These are phyloP conservation scores for Capronia americana DNA, from an alignment of 2,329 filamentous ascomycete species.

Conservation along the genomic window DNA sequence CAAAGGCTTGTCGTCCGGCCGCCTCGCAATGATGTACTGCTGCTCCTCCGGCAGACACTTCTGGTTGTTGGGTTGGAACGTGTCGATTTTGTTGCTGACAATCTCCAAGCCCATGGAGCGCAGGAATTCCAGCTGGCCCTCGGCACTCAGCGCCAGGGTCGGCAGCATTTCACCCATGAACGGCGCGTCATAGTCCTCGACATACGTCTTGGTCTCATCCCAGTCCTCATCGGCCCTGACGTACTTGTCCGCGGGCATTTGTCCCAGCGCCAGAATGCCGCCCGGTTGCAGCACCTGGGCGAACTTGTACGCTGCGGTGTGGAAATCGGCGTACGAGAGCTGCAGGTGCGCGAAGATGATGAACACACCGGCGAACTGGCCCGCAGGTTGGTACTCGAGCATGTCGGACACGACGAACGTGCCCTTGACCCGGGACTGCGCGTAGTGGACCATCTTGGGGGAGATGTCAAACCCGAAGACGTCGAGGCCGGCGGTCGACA, in stretches of 20 bases:
- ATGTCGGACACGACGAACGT: constrained; percentile 40
- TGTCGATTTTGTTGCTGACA: constrained; percentile 37
- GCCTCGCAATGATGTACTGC: constrained; percentile 32
- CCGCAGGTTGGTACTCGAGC: constrained; percentile 39
- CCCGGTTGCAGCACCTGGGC: constrained; percentile 39
- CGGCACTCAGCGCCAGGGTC: constrained; percentile 38
- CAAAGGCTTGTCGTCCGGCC: constrained; percentile 19
- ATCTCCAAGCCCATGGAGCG: constrained; percentile 40
- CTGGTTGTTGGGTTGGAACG: constrained; percentile 37
- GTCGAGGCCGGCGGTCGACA: constrained; percentile 41
- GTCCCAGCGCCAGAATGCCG: constrained; percentile 42
- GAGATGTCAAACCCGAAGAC: constrained; percentile 44
- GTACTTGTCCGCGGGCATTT: constrained; percentile 41
- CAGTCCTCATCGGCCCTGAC: constrained; percentile 36
- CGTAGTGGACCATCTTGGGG: constrained; percentile 43
- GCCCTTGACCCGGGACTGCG: constrained; percentile 34
- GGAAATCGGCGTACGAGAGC: constrained; percentile 41
- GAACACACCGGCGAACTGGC: constrained; percentile 41
- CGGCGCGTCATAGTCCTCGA: constrained; percentile 38
- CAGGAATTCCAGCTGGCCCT: constrained; percentile 37
- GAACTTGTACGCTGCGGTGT: constrained; percentile 38
- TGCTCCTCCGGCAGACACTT: constrained; percentile 35
- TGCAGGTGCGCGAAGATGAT: constrained; percentile 43
- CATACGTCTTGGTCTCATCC: constrained; percentile 38
- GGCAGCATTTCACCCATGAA: constrained; percentile 40